A percentile compares a stretch with the other conserved stretches of the same genome.
phyloP scores from a whole-genome alignment of 2,329 filamentous ascomycete species.

The Orbilia javanica region DNA sequence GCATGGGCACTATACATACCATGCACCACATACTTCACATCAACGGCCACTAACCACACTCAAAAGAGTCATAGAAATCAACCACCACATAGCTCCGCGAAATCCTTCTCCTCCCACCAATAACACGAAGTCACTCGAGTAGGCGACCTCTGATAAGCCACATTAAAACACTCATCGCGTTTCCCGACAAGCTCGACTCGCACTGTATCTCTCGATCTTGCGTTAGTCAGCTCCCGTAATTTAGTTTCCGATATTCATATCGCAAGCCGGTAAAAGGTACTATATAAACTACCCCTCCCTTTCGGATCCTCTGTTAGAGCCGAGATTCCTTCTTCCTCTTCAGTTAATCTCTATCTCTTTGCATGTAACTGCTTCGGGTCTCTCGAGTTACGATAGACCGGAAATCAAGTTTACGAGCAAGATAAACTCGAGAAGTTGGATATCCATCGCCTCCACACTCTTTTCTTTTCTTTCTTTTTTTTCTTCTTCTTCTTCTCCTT shows the following conservation, averaged over 20 bases:
- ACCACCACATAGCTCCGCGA: constrained; percentile 16
- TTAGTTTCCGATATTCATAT: not conserved
- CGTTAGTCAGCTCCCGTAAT: constrained; percentile 23
- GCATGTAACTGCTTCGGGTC: constrained; percentile 20
- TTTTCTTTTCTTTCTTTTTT: constrained; percentile 22
- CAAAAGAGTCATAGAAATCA: constrained; percentile 48
- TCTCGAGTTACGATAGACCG: constrained; percentile 42
- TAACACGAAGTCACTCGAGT: constrained; percentile 54
- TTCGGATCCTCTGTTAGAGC: constrained; percentile 49
- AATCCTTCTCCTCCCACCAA: constrained; percentile 26
- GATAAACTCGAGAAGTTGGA: constrained; percentile 9
- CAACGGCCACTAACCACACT: constrained; percentile 25
- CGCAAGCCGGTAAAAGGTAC: constrained; percentile 33
- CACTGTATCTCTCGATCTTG: constrained; percentile 6
- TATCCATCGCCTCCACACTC: constrained; percentile 48
- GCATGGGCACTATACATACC: constrained; percentile 21
- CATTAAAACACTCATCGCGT: constrained; percentile 42
- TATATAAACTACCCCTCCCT: constrained; percentile 57
- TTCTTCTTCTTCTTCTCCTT: constrained; percentile 2
- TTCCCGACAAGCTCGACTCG: constrained; percentile 1
- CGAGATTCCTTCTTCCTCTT: constrained; percentile 30
- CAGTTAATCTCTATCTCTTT: constrained; percentile 6
- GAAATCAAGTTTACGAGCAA: constrained; percentile 22
- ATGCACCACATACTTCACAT: not conserved
- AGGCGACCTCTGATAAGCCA: constrained; percentile 24